Percentiles rank a stretch among this genome's conserved stretches.
These are phyloP conservation scores for Populus hybrid DNA, from an alignment of 441 rosid genomes.

Conservation along the genomic window DNA sequence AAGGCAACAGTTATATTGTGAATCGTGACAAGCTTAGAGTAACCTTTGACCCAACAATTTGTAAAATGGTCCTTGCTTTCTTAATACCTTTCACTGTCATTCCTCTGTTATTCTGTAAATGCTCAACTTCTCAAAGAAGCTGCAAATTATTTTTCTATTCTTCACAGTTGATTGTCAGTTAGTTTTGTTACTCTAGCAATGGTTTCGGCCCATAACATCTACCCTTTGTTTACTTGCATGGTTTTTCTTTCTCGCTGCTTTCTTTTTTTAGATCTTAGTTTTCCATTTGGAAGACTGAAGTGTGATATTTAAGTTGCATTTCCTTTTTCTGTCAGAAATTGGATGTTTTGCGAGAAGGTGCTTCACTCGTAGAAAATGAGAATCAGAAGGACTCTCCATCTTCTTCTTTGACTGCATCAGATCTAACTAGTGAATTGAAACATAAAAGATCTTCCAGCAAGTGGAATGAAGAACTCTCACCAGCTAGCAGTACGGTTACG, in stretches of 20 bases:
- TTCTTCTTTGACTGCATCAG: constrained; percentile 45
- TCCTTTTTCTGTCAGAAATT: constrained; percentile 43
- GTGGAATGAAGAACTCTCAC: constrained; percentile 78
- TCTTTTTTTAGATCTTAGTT: constrained; percentile 1
- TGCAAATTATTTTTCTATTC: not conserved
- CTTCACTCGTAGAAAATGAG: constrained; percentile 58
- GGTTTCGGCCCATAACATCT: not conserved
- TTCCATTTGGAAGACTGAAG: not conserved
- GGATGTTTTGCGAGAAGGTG: constrained; percentile 48
- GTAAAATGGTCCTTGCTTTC: not conserved
- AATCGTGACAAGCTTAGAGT: not conserved
- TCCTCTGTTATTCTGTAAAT: not conserved
- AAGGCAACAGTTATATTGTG: not conserved
- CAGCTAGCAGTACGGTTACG: constrained; percentile 58
- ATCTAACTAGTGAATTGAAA: constrained; percentile 49
- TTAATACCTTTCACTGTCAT: not conserved
- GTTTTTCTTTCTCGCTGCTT: not conserved
- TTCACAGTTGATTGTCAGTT: not conserved
- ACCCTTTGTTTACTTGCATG: not conserved
- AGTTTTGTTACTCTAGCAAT: constrained; percentile 2
- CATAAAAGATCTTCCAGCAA: constrained; percentile 80
- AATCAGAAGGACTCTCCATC: constrained; percentile 54
- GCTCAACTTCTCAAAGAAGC: not conserved
- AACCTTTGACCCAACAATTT: not conserved
- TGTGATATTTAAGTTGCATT: constrained; percentile 16